Conservation (phyloP, 2,329 filamentous ascomycete genomes). For the Pseudogymnoascus sp. region DNA sequence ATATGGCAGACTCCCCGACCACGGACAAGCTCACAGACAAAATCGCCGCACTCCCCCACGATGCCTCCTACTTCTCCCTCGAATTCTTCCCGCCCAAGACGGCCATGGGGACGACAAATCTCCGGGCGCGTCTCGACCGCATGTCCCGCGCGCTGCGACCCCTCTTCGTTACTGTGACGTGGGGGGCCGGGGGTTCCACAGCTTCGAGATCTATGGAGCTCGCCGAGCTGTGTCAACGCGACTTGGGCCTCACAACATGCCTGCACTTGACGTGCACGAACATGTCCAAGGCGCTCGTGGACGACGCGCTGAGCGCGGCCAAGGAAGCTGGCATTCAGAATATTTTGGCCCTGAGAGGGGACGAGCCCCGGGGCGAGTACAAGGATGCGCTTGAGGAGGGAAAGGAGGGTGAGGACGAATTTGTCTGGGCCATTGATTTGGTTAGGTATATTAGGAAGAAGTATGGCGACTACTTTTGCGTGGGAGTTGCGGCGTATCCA, state of each 20-base stretch:
- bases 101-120: constrained; percentile 86
- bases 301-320: constrained; percentile 82
- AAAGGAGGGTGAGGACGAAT: constrained; percentile 59
- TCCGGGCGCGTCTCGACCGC: constrained; percentile 84
- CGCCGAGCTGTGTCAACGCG: constrained; percentile 88
- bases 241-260: constrained; percentile 87
- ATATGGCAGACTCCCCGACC: constrained; percentile 6
- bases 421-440: constrained; percentile 81
- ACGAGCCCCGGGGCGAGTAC: constrained; percentile 89
- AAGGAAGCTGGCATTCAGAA: constrained; percentile 88
- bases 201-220: constrained; percentile 85
- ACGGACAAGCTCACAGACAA: constrained; percentile 85
- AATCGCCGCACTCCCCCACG: constrained; percentile 77
- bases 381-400: constrained; percentile 51
- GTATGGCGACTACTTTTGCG: constrained; percentile 90
- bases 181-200: constrained; percentile 93
- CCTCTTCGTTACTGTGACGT: constrained; percentile 94
- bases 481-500: constrained; percentile 90
- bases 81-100: constrained; percentile 99
- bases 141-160: constrained; percentile 89
- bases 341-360: constrained; percentile 83
- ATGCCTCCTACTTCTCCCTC: constrained; percentile 84
- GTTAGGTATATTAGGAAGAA: constrained; percentile 79
- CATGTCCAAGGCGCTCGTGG: constrained; percentile 80
- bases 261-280: constrained; percentile 96